Base-by-base conservation (phyloP, 495 filamentous ascomycete genomes). In the Evansstolkia leycettana region DNA sequence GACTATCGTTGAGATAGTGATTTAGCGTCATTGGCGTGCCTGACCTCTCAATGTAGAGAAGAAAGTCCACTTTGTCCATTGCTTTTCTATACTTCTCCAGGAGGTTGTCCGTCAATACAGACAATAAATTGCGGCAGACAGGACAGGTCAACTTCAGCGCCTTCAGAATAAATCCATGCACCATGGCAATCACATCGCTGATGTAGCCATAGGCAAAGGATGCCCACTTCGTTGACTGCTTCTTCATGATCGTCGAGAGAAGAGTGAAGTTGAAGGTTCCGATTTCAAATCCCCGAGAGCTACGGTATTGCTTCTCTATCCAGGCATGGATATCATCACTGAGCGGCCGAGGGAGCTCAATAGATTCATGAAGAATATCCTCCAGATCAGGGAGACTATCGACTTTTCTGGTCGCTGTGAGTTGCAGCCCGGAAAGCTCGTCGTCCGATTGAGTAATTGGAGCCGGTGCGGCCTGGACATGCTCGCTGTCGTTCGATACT, bases 211-310 rank as follows among this genome's bases (percentile, higher is more conserved):
- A 20, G 0, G 69, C 62, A 5, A 80, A 50, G 1, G 17, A 20
- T 0, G 55, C 42, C 75, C 72, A 80, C 18, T 73, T 76, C 3
- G 30, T 43, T 0, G 71, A 69, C 41, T 80, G 73, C 24, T 72
- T 60, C 19, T 62, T 65, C 50, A 75, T 70, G 2, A 67, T 50
- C 7, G 41, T 64, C 0, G 55, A 46, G 5, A 74, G 43, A 0
- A 79, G 31, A 0, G 51, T 34, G 3, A n/a, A n/a, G n/a, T n/a
- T n/a, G n/a, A n/a, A n/a, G n/a, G n/a, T n/a, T n/a, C n/a, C n/a
- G 43, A 27, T 18, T 63, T 55, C 43, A 71, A 62, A n/a, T n/a
- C n/a, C n/a, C n/a, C n/a, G n/a, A n/a, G n/a, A n/a, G n/a, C n/a
- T n/a, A n/a, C n/a, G n/a, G n/a, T n/a, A n/a, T n/a, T n/a, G n/a